A percentile compares a stretch with the other conserved stretches of the same genome.
These are phyloP conservation scores for Boletus rufocinnamomeus DNA, from an alignment of 768 basidiomycete species.

Conservation along the genomic window DNA sequence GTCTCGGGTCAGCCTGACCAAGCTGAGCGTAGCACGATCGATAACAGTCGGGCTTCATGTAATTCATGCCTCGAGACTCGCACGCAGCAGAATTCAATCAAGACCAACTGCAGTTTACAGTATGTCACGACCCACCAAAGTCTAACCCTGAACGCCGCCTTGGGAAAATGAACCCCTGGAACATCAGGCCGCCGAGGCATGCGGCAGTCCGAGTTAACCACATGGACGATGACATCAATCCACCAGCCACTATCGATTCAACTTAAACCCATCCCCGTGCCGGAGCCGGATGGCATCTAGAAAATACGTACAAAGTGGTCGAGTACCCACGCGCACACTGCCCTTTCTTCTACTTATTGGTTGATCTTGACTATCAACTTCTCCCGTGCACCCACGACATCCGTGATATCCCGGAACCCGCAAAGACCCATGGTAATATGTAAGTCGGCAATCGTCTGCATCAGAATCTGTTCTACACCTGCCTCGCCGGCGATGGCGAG, in stretches of 20 bases:
- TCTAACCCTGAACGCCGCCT: neutral
- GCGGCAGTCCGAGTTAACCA: neutral
- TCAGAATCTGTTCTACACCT: constrained; percentile 52
- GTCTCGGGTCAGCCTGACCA: neutral
- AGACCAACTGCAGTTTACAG: neutral
- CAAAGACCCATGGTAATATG: constrained; percentile 46
- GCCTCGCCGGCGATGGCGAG: constrained; percentile 49
- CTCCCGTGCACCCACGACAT: constrained; percentile 40
- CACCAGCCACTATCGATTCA: too few species aligned
- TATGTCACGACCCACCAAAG: neutral
- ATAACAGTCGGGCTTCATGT: neutral
- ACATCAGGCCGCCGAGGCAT: neutral
- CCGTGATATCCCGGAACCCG: constrained; percentile 39
- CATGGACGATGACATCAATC: neutral
- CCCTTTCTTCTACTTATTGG: neutral
- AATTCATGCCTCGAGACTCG: neutral
- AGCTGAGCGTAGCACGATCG: neutral
- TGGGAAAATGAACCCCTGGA: neutral
- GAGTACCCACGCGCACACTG: neutral
- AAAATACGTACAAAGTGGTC: neutral
- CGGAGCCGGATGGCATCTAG: neutral
- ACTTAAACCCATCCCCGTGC: neutral
- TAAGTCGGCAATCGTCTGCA: constrained; percentile 43
- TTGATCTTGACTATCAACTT: constrained; percentile 35
- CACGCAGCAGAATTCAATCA: neutral